A percentile compares a stretch with the other conserved stretches of the same genome.
These are phyloP conservation scores for Juncus inflexus DNA, from an alignment of 176 grass and related monocot genomes.

Conservation along the genomic window DNA sequence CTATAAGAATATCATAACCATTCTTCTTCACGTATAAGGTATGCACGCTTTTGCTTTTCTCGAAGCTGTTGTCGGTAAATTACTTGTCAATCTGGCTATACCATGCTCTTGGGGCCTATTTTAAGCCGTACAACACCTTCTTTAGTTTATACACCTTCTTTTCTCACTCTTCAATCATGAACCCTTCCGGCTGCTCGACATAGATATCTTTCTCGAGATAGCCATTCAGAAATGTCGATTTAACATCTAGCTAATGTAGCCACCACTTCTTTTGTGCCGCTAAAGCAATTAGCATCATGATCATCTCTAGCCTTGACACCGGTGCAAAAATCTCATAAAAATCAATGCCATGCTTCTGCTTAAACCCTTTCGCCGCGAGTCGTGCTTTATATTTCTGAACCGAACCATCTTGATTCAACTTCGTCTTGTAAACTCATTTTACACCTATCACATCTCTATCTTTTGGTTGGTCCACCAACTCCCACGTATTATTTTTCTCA, in stretches of 20 bases:
- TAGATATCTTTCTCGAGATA: background rate
- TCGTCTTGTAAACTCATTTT: conserved; percentile 15
- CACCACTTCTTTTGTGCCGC: background rate
- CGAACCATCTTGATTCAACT: conserved; percentile 17
- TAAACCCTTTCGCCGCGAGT: conserved; percentile 16
- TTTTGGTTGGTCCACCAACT: conserved; percentile 1
- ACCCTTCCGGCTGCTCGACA: conserved; percentile 5
- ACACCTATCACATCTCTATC: conserved; percentile 6
- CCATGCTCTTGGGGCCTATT: background rate
- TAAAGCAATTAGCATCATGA: background rate
- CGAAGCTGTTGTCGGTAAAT: conserved; percentile 5
- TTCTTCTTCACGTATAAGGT: conserved; percentile 10
- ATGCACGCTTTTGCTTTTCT: conserved; percentile 25
- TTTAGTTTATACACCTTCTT: conserved; percentile 18
- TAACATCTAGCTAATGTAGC: conserved; percentile 2
- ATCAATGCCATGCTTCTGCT: conserved; percentile 15
- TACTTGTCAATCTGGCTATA: conserved; percentile 26
- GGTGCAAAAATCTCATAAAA: conserved; percentile 13
- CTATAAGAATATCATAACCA: conserved; percentile 15
- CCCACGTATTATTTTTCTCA: conserved; percentile 24
- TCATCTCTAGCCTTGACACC: background rate
- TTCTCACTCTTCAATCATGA: background rate
- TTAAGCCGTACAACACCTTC: conserved; percentile 6
- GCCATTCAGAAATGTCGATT: background rate
- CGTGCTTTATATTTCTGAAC: conserved; percentile 9